Evolutionary conservation across 1,284 basidiomycete genomes (phyloP).

Genomic region (Sparassis latifolia): DNA sequence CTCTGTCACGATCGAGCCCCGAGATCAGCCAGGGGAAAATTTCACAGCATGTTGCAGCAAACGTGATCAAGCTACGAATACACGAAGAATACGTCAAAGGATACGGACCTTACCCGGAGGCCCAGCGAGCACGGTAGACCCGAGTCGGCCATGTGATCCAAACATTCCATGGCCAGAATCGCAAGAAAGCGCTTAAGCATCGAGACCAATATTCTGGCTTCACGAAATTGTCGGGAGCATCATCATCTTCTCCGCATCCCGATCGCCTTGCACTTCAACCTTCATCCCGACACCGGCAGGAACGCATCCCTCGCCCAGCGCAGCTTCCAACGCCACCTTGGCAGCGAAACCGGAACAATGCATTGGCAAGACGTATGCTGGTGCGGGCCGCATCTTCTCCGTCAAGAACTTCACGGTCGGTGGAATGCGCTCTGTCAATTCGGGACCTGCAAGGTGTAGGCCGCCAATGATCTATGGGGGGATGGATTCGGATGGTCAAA

Average conservation of each 20-base stretch:
- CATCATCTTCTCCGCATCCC: slow-evolving; percentile 31
- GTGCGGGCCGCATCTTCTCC: slow-evolving; percentile 49
- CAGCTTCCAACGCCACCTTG: slow-evolving; percentile 61
- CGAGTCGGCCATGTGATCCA: too few species aligned
- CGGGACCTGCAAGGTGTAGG: slow-evolving; percentile 67
- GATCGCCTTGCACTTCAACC: slow-evolving; percentile 44
- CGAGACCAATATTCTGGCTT: too few species aligned
- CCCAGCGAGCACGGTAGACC: too few species aligned
- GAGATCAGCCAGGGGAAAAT: too few species aligned
- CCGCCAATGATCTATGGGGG: slow-evolving; percentile 63
- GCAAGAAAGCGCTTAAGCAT: too few species aligned
- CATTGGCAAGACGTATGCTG: slow-evolving; percentile 72
- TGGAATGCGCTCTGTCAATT: slow-evolving; percentile 54
- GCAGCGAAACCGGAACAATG: slow-evolving; percentile 76
- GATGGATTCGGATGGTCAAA: background rate
- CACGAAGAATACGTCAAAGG: too few species aligned
- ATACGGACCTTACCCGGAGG: too few species aligned
- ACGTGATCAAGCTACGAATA: too few species aligned
- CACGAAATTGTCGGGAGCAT: too few species aligned
- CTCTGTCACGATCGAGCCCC: too few species aligned
- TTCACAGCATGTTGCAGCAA: too few species aligned
- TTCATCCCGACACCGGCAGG: slow-evolving; percentile 70
- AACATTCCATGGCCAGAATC: too few species aligned
- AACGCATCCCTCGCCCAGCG: slow-evolving; percentile 67
- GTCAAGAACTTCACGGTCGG: slow-evolving; percentile 70